These are phyloP conservation scores for Populus trichocarpa DNA, from an alignment of 441 rosid species.

Conservation along the genomic window DNA sequence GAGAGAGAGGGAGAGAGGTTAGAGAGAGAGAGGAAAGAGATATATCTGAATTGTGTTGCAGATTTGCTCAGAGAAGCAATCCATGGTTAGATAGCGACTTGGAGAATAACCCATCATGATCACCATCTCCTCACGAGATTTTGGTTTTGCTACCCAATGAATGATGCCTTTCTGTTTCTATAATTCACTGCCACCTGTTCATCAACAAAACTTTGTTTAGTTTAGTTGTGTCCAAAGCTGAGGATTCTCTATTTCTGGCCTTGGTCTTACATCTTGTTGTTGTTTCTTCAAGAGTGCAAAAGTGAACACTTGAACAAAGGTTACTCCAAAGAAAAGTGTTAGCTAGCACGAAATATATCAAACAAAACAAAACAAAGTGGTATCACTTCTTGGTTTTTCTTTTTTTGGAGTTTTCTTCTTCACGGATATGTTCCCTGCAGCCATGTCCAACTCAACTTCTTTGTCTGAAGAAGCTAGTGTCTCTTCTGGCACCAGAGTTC, in stretches of 20 bases:
- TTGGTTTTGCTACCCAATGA: slow-evolving; percentile 49
- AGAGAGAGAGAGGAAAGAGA: slow-evolving; percentile 23
- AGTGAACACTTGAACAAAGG: slow-evolving; percentile 25
- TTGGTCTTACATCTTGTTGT: slow-evolving; percentile 11
- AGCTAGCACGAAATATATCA: not conserved
- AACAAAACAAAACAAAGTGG: slow-evolving; percentile 23
- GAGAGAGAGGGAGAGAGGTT: slow-evolving; percentile 5
- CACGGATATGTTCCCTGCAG: slow-evolving; percentile 50
- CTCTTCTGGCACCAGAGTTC: slow-evolving; percentile 58
- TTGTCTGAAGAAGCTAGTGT: slow-evolving; percentile 64
- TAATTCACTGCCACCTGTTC: slow-evolving; percentile 39
- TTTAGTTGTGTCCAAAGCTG: slow-evolving; percentile 30
- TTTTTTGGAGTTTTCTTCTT: slow-evolving; percentile 53
- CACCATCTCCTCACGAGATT: slow-evolving; percentile 52
- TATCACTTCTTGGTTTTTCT: slow-evolving; percentile 35
- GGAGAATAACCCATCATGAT: slow-evolving; percentile 72
- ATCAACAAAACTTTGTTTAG: slow-evolving; percentile 27
- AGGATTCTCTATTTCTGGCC: slow-evolving; percentile 27
- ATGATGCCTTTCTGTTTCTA: slow-evolving; percentile 58
- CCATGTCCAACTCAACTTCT: slow-evolving; percentile 63
- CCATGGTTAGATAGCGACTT: slow-evolving; percentile 63
- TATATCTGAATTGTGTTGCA: slow-evolving; percentile 33
- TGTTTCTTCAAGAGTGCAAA: slow-evolving; percentile 33
- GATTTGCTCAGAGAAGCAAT: slow-evolving; percentile 48
- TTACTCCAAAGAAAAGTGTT: not conserved